phyloP scores from a whole-genome alignment of 2,329 filamentous ascomycete species.

The Aspergillus arachidicola region DNA sequence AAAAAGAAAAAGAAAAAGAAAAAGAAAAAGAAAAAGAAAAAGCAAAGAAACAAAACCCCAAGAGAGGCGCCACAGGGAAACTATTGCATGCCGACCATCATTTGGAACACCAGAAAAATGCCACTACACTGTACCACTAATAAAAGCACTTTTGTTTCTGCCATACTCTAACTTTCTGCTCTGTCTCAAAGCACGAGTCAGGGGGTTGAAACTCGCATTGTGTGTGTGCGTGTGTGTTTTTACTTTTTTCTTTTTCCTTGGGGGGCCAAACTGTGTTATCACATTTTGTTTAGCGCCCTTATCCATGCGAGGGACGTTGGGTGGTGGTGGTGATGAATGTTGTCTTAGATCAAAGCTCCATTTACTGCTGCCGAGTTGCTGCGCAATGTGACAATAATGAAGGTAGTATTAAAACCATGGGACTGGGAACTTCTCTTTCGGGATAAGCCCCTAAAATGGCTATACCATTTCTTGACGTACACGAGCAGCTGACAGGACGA shows the following conservation, averaged over 20 bases:
- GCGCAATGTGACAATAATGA: conserved; percentile 5
- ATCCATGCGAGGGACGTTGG: conserved; percentile 16
- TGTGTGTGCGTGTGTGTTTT: background rate
- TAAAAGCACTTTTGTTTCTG: background rate
- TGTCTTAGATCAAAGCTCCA: conserved; percentile 10
- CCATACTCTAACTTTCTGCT: conserved; percentile 1
- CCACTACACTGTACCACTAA: background rate
- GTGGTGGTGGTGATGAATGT: conserved; percentile 11
- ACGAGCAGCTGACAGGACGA: conserved; percentile 8
- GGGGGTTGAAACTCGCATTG: conserved; percentile 1
- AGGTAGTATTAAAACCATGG: conserved; percentile 3
- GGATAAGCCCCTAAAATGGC: background rate
- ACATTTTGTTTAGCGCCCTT: conserved; percentile 12
- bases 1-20: background rate
- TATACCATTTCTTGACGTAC: conserved; percentile 2
- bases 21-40: background rate
- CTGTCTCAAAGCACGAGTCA: conserved; percentile 2
- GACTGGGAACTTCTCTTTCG: background rate
- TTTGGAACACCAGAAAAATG: background rate
- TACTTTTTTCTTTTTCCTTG: background rate
- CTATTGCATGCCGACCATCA: background rate
- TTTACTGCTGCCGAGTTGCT: conserved; percentile 6
- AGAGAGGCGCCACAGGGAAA: background rate
- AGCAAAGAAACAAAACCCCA: too few species aligned
- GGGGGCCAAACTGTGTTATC: background rate